phyloP scores from a whole-genome alignment of 257 asterid species.

The Scutellaria galericulata region DNA sequence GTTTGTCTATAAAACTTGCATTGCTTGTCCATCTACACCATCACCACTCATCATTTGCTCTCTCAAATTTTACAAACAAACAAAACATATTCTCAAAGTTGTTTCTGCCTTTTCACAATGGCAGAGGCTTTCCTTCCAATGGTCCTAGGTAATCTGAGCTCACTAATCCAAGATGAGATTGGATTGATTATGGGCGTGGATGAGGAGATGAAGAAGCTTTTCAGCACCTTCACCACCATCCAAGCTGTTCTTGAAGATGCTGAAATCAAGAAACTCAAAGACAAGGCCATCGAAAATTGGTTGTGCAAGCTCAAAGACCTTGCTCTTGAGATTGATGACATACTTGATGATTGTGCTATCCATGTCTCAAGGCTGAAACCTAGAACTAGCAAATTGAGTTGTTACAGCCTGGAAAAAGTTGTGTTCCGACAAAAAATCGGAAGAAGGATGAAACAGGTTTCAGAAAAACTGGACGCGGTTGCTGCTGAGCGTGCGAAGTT shows the following conservation, averaged over 20 bases:
- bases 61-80: too few species aligned
- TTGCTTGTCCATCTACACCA: too few species aligned
- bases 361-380: too few species aligned
- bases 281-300: constrained; percentile 34
- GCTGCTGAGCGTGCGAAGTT: not conserved
- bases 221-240: constrained; percentile 35
- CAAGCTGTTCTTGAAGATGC: constrained; percentile 49
- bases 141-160: constrained; percentile 18
- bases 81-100: too few species aligned
- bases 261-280: constrained; percentile 26
- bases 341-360: constrained; percentile 36
- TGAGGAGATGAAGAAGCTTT: constrained; percentile 40
- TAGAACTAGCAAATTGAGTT: not conserved
- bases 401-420: not conserved
- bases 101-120: not conserved
- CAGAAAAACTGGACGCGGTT: constrained; percentile 13
- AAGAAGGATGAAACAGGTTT: constrained; percentile 26
- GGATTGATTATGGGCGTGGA: constrained; percentile 43
- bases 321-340: constrained; percentile 39
- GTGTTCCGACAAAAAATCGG: constrained; percentile 6
- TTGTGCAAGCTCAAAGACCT: constrained; percentile 36
- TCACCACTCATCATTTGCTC: too few species aligned
- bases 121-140: constrained; percentile 39
- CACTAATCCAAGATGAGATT: constrained; percentile 33
- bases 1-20: too few species aligned